Base-by-base conservation (phyloP, 2,329 filamentous ascomycete species). In the Seiridium unicorne region DNA sequence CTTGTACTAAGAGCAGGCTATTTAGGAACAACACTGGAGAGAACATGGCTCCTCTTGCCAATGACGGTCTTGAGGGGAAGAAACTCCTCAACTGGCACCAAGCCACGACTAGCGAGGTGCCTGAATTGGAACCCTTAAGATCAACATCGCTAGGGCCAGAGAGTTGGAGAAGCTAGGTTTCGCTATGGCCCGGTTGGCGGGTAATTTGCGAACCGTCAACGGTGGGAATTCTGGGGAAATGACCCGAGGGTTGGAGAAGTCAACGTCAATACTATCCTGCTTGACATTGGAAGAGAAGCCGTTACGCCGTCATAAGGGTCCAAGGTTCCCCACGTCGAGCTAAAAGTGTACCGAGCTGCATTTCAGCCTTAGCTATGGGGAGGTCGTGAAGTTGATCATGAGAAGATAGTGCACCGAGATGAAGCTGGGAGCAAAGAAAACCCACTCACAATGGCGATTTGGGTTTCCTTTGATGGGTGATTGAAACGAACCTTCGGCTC, bases 151-250 rank as follows among this genome's bases (percentile, higher is more conserved):
- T 8, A 40, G 18, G 36, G 34, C 10, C 35, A 31, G 32, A 18
- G 18, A 36, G 35, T 48, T 48, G 46, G 32, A 51, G 46, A 51
- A 58, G 2, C 13, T 34, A 31, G 18, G 26, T 11, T 9, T 51
- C 10, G 44, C 26, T 8, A 26, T 42, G 34, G 55, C 11, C 55
- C 40, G 55, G 46, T 58, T 58, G 46, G 55, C 55, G 55, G 55
- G 55, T 58, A 58, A 58, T 51, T 58, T 49, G 55, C 9, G 26
- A 7, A 26, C 18, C 18, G 18, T 26, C 54, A 38, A 55, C 26
- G 18, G 31, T 32, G 32, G 18, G 18, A 26, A 13, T 34, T 11
- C 13, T 36, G 31, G 49, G 49, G 18, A 38, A 53, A 36, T 53
- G 47, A 1, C 18, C 18, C 18, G 18, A 26, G 18, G 18, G 18